Percentiles rank a stretch among this genome's conserved stretches.
Conservation (phyloP, 179 eudicot species). For the Pouteria campechiana region DNA sequence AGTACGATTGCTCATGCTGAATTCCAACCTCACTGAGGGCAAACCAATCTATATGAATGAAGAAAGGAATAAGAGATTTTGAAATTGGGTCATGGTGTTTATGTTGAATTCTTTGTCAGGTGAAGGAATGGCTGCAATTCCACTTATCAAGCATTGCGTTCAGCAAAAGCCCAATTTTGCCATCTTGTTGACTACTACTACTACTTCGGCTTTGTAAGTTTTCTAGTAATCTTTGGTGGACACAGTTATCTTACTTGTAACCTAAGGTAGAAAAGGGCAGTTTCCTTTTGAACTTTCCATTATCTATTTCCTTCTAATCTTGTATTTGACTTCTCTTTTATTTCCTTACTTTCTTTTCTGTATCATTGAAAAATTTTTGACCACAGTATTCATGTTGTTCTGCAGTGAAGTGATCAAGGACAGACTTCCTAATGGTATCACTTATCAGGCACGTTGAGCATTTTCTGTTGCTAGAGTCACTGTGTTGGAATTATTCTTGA, state of each 20-base stretch:
- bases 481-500: neutral
- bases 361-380: too few species aligned
- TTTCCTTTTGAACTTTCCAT: too few species aligned
- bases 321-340: neutral
- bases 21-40: too few species aligned
- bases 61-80: too few species aligned
- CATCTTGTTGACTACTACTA: conserved; percentile 78
- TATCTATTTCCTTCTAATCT: too few species aligned
- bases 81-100: neutral
- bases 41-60: too few species aligned
- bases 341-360: neutral
- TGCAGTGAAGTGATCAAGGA: conserved; percentile 65
- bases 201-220: conserved; percentile 74
- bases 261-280: too few species aligned
- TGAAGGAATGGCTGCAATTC: conserved; percentile 85
- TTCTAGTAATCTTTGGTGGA: too few species aligned
- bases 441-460: conserved; percentile 54
- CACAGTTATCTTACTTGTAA: too few species aligned
- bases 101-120: conserved; percentile 26
- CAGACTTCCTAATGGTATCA: conserved; percentile 53
- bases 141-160: conserved; percentile 55
- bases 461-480: neutral
- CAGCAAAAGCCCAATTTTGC: conserved; percentile 57
- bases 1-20: too few species aligned
- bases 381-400: neutral